Evolutionary conservation across 345 rosid species (phyloP), one percentile per base, ranked within the genome.

Genomic region (Brassica nigra): DNA sequence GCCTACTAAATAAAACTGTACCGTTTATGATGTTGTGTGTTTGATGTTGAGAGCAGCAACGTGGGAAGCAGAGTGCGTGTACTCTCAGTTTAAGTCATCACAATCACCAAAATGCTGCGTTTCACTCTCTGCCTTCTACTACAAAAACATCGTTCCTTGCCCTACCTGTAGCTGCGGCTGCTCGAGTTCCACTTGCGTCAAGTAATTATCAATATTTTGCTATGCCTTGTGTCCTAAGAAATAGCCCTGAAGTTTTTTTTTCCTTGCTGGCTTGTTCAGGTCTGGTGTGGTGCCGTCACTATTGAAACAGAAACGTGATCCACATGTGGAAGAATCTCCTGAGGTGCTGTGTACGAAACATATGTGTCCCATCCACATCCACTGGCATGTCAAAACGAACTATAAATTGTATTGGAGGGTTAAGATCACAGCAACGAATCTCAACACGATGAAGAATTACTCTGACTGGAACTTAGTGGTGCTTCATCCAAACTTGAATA

Each of bases 321-420:
- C 85, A 0, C 72, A 67, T 4, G 83, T 55, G 34, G 92, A 81
- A 74, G 62, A 33, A 34, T 16, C 80, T 1, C 83, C 89, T 12
- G 49, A 89, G 6, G 97, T 91, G 2, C 76, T 83, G 62, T 94
- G 98, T 31, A 29, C 97, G 1, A 62, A 70, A 4, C 97, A 94
- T 72, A 88, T 88, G 93, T 94, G 98, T 81, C 98, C 97, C 0
- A 82, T 91, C 20, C 70, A 81, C 39, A 86, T 92, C 9, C 98
- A 92, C 73, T 94, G 98, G 98, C 98, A 94, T 29, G 86, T 94
- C n/a, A 94, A 92, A 80, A 86, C 89, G 61, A 91, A 88, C 76
- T 94, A 94, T 80, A 88, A 57, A 71, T 83, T 86, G 61, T 92
- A 89, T 23, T 92, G 98, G 97, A 75, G 97, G 59, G 95, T 87